Evolutionary conservation across 208 protist genomes (phyloP).

Genomic region (Leishmania guyanensis): DNA sequence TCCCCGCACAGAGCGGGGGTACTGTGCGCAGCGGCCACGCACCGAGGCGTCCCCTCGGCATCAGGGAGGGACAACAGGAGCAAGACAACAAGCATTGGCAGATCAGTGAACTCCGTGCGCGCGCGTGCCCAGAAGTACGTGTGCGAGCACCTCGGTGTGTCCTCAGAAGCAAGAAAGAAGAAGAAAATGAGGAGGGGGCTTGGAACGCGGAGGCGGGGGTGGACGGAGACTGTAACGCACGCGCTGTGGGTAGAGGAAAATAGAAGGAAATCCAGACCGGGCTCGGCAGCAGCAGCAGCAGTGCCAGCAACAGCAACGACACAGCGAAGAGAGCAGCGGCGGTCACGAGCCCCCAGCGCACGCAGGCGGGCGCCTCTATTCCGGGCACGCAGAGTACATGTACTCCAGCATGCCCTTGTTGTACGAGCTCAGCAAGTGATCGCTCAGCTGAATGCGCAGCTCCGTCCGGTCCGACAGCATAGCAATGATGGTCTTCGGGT

Average conservation of each 20-base stretch:
- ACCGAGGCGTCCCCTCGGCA: neutral
- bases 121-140: neutral
- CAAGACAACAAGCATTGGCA: neutral
- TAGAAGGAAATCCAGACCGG: neutral
- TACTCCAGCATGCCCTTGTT: conserved; percentile 35
- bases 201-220: neutral
- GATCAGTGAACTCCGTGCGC: neutral
- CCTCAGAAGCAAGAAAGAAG: too few species aligned
- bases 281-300: neutral
- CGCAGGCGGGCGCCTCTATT: neutral
- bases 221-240: neutral
- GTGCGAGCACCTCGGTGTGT: neutral
- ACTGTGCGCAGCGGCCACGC: too few species aligned
- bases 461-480: conserved; percentile 32
- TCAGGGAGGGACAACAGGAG: neutral
- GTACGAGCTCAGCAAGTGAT: conserved; percentile 45
- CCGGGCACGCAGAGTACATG: conserved; percentile 23
- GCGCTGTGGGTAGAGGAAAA: neutral
- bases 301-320: neutral
- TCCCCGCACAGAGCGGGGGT: neutral
- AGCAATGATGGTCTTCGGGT: conserved; percentile 26
- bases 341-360: neutral
- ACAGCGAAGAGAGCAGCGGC: neutral
- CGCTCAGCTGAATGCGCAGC: conserved; percentile 37
- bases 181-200: neutral